Evolutionary conservation across 768 basidiomycete species (phyloP).

Genomic region (Boletus rex-veris): DNA sequence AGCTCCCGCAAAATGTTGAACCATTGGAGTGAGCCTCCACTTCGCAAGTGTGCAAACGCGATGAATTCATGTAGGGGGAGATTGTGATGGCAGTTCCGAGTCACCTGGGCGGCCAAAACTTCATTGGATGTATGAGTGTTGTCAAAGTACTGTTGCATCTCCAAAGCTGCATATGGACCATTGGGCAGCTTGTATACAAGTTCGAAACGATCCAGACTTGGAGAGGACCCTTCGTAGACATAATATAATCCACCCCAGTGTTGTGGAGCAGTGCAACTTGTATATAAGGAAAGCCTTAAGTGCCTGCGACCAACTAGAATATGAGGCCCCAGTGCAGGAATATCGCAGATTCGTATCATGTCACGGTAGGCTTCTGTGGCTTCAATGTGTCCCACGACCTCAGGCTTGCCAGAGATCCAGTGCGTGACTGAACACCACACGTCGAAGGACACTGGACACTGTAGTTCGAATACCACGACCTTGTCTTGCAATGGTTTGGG

Average conservation of each 20-base stretch:
- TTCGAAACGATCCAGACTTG: background rate
- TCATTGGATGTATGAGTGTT: too few species aligned
- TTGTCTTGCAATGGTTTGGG: too few species aligned
- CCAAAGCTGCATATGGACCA: background rate
- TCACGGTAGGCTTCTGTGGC: too few species aligned
- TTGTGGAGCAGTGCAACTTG: background rate
- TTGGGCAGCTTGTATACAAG: background rate
- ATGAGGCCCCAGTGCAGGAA: background rate
- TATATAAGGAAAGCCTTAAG: background rate
- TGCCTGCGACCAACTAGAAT: too few species aligned
- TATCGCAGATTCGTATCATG: too few species aligned
- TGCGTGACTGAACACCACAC: too few species aligned
- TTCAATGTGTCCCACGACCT: too few species aligned
- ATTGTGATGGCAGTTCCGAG: background rate
- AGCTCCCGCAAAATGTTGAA: background rate
- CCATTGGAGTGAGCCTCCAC: background rate
- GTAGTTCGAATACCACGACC: too few species aligned
- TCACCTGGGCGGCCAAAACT: background rate
- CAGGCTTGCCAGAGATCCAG: too few species aligned
- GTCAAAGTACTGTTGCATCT: background rate
- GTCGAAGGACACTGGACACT: too few species aligned
- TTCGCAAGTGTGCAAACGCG: background rate
- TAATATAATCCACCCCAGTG: background rate
- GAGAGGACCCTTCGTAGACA: background rate
- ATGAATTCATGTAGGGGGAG: background rate